These are phyloP conservation scores for Coemansia sp. DNA, from an alignment of 192 early-diverging fungal genomes.

Conservation along the genomic window DNA sequence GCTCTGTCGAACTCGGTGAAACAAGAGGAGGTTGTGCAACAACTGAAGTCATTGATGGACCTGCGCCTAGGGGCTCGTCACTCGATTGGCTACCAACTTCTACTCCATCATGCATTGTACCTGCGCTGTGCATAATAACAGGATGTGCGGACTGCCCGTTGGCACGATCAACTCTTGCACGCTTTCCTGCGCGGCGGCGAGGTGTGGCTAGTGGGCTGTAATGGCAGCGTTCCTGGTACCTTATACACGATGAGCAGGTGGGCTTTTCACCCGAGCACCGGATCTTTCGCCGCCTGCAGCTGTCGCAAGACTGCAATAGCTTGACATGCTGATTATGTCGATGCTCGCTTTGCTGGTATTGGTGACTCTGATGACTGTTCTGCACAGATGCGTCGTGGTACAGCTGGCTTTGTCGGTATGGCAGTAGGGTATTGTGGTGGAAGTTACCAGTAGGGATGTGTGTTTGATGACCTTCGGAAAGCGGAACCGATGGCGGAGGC, in stretches of 20 bases:
- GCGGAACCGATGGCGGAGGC: neutral
- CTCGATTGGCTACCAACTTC: neutral
- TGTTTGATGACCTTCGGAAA: neutral
- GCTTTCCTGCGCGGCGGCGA: slow-evolving; percentile 36
- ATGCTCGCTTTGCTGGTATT: slow-evolving; percentile 17
- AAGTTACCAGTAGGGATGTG: neutral
- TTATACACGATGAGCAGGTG: slow-evolving; percentile 47
- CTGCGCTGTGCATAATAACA: neutral
- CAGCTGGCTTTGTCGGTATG: neutral
- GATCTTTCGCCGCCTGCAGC: slow-evolving; percentile 52
- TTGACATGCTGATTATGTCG: slow-evolving; percentile 18
- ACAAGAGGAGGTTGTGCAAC: neutral
- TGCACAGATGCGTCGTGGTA: neutral
- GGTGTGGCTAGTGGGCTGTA: slow-evolving; percentile 54
- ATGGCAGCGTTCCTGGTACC: slow-evolving; percentile 51
- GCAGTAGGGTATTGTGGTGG: neutral
- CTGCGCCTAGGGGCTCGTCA: neutral
- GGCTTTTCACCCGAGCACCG: slow-evolving; percentile 54
- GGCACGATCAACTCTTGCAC: slow-evolving; percentile 7
- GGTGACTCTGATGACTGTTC: slow-evolving; percentile 5
- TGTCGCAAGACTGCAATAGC: slow-evolving; percentile 54
- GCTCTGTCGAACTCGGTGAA: neutral
- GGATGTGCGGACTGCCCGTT: neutral
- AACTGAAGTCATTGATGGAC: neutral
- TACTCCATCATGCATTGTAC: neutral